phyloP scores from a whole-genome alignment of 768 basidiomycete genomes.

The Lactarius hengduanensis region DNA sequence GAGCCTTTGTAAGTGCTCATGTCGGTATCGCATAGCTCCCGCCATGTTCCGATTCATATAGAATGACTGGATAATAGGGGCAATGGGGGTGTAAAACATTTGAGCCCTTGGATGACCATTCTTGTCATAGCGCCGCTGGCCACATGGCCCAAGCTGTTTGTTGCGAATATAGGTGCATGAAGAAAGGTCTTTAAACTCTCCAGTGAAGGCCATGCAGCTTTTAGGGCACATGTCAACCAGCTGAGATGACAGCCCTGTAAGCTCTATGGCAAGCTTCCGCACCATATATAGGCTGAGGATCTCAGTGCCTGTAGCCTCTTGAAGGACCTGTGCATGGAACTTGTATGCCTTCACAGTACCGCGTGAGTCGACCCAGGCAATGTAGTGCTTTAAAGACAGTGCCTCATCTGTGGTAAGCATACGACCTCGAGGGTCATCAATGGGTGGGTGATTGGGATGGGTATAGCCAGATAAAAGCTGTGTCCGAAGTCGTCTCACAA shows the following conservation, averaged over 20 bases:
- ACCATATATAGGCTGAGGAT: neutral
- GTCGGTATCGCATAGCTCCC: no score
- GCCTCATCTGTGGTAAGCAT: neutral
- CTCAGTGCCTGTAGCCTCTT: neutral
- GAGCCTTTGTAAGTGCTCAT: no score
- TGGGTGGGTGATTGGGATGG: neutral
- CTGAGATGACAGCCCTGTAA: neutral
- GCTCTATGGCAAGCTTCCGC: neutral
- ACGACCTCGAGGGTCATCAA: neutral
- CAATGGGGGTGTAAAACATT: no score
- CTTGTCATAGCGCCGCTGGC: no score
- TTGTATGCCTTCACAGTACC: neutral
- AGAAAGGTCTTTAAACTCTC: no score
- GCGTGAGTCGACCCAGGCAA: no score
- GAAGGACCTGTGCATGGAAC: neutral
- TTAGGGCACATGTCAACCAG: conserved; percentile 7
- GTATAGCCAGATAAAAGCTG: neutral
- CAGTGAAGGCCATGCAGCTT: conserved; percentile 5
- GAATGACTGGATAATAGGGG: no score
- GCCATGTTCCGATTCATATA: no score
- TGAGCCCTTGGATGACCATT: no score
- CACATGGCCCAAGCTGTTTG: neutral
- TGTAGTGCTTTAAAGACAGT: neutral
- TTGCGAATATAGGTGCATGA: neutral
- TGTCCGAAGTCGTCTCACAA: neutral